Percentiles rank a stretch among this genome's conserved stretches.
These are phyloP conservation scores for Saturnispora hagleri DNA, from an alignment of 805 yeast genomes.

Conservation along the genomic window DNA sequence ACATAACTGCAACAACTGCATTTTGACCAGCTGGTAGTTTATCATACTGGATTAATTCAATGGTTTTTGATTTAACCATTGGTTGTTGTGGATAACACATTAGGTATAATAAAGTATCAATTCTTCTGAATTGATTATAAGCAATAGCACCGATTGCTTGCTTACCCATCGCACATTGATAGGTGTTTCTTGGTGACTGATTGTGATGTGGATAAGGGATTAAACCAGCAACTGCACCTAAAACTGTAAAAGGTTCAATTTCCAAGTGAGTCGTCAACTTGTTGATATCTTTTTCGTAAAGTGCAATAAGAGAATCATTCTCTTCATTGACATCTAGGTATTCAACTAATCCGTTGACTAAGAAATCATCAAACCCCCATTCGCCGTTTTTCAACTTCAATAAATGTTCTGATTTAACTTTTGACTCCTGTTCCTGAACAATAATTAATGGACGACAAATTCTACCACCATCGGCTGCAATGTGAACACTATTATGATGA, in stretches of 20 bases:
- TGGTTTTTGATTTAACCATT: constrained; percentile 96
- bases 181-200: constrained; percentile 87
- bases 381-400: constrained; percentile 52
- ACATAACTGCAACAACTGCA: constrained; percentile 98
- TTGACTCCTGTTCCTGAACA: constrained; percentile 62
- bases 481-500: constrained; percentile 89
- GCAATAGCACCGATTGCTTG: constrained; percentile 99
- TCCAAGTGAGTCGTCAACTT: constrained; percentile 75
- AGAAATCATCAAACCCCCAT: constrained; percentile 86
- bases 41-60: constrained; percentile 90
- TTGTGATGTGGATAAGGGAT: constrained; percentile 91
- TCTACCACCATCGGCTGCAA: constrained; percentile 98
- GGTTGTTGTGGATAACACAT: constrained; percentile 99
- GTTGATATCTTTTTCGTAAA: constrained; percentile 63
- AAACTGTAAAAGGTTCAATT: constrained; percentile 87
- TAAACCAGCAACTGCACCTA: constrained; percentile 89
- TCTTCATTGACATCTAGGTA: constrained; percentile 96
- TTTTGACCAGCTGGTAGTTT: constrained; percentile 98
- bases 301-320: constrained; percentile 86
- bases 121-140: constrained; percentile 90
- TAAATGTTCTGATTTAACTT: constrained; percentile 66
- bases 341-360: constrained; percentile 80
- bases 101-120: constrained; percentile 84
- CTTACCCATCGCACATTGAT: constrained; percentile 95
- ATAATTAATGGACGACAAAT: constrained; percentile 94